Base-by-base conservation (phyloP, 2,329 filamentous ascomycete species). In the Colletotrichum noveboracense region DNA sequence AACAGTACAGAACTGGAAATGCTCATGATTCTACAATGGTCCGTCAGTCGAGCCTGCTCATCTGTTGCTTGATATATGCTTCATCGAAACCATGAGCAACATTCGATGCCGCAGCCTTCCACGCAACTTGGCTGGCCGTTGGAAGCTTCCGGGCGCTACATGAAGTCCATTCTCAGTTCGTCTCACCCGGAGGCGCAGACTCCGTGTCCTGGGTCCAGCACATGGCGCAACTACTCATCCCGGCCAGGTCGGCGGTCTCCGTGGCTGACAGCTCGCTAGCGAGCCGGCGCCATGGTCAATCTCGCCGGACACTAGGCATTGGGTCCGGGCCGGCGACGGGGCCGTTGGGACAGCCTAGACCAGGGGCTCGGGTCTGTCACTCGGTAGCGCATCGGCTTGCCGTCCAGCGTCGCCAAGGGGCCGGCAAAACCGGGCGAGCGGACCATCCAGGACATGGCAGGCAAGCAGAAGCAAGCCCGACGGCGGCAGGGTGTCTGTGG, bases 401-500 rank as follows among this genome's bases (percentile, higher is more conserved):
- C 38, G 18, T 61, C 18, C 13, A 32, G 65, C 21, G 56, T 21
- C 28, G 21, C 14, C 36, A 18, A 62, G 66, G 21, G 14, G n/a
- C 28, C 30, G 21, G 36, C 43, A 21, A 43, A 36, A 36, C 36
- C 67, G 71, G 66, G 56, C 62, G 36, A 64, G 62, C 73, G 69
- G 62, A 34, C 56, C 43, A 32, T 30, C 28, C 21, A 18, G 61
- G 14, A 21, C 7, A 10, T n/a, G 12, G 28, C 67, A 36, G 26
- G 62, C 60, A 66, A 30, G 38, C 28, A 55, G 24, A 24, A 21
- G 66, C 36, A 32, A 36, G 70, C 18, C 16, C 24, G 36, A 21
- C 18, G 34, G 55, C 21, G 10, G 55, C 68, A 70, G n/a, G 43
- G 68, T 68, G 70, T 64, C 69, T 38, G 68, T 72, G 73, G 70